Base-by-base conservation (phyloP, 371 early-diverging fungal genomes). In the Neoconidiobolus thromboides region DNA sequence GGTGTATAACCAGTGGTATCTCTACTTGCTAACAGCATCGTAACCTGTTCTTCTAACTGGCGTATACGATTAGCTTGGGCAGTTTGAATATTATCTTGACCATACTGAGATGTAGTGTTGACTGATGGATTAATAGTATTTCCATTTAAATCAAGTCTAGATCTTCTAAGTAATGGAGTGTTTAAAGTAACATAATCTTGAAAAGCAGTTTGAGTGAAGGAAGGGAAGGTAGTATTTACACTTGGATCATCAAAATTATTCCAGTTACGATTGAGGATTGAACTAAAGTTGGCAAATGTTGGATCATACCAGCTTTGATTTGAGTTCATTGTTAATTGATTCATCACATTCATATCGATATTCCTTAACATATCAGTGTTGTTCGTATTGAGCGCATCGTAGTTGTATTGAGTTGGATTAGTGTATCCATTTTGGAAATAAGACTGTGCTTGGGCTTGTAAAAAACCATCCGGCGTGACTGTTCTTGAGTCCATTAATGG, bases 241-340 rank as follows among this genome's bases (percentile, higher is more conserved):
- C 12, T 38, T 12, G 7, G 38, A 15, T 38, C 38, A 12, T 55
- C 55, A 26, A 55, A 42, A 14, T 55, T 42, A 41, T 6, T 9
- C 40, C 26, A 41, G 10, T 41, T 41, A 10, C 55, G 55, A 41
- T 55, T 55, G 6, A 55, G 40, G 5, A 55, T 55, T 12, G 55
- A 55, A 42, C 55, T 14, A 41, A 55, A 55, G 42, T 55, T 55
- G 37, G 55, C 55, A 42, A 38, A 55, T 15, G 55, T 55, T 5
- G 55, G 55, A 14, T 55, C 55, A 41, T 38, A 55, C 55, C 55
- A 55, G 42, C 38, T 12, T 14, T 55, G 55, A 26, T 26, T 26
- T 26, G 26, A 26, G 26, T 26, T 26, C 26, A 26, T 26, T 26
- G 26, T 26, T 26, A 26, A 26, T 12, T 26, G 26, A 14, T 42